Evolutionary conservation across 306 rosid species (phyloP), one percentile per base, ranked within the genome.

Genomic region (Gillenia trifoliata): DNA sequence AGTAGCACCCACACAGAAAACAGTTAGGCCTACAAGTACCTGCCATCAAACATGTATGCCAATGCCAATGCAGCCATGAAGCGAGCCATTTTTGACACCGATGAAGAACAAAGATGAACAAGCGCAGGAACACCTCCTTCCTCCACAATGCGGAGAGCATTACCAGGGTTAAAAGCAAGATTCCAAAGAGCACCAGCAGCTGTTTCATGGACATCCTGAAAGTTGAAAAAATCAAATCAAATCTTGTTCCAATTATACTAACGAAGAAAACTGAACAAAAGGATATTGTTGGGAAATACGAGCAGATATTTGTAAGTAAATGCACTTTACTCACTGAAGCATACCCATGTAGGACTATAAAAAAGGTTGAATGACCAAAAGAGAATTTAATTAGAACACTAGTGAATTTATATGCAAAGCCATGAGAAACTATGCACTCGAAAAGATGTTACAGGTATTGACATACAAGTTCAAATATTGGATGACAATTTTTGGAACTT

Each of bases 121-220:
- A 95, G 90, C 11, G 97, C 99, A 49, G 96, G 85, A 73, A 92
- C 99, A 71, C 99, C 99, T 47, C 99, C 99, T 86, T 92, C 98
- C 87, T 95, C 97, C 49, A 95, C 99, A 78, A 95, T 95, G 2
- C 93, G 95, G 36, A 95, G 83, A 82, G 99, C 99, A 80, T 95
- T 95, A 20, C 98, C 93, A 28, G 98, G 93, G 85, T 95, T 95
- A 82, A 92, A 95, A 77, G 99, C 99, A 82, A 95, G 96, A 84
- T 95, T 95, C 99, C 99, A 95, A 49, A 95, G 96, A 64, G 99
- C 99, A 81, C 99, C 99, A n/a, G 99, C 99, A 68, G 99, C 99
- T 56, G 99, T 95, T 88, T 95, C 99, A 68, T 92, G 99, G 83
- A 95, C 99, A 84, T 95, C 99, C 99, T 95, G 96, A 68, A 77